phyloP scores from a whole-genome alignment of 1,139 yeast genomes.

The Protomyces inouyei region DNA sequence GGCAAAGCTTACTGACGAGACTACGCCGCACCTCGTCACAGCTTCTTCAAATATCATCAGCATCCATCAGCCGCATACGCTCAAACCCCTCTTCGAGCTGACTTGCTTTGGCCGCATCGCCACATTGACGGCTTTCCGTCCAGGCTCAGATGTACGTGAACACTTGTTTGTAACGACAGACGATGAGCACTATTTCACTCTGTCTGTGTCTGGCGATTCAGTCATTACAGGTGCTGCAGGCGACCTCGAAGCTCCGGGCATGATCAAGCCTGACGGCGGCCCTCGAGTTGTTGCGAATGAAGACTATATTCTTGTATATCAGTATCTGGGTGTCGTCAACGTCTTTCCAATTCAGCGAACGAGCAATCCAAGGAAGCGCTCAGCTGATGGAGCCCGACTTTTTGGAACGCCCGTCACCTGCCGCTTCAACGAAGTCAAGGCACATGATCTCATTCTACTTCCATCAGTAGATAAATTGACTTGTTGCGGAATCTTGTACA shows the following conservation, averaged over 20 bases:
- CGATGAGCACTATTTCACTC: conserved; percentile 31
- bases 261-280: conserved; percentile 30
- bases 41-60: conserved; percentile 29
- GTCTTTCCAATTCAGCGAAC: conserved; percentile 31
- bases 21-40: conserved; percentile 29
- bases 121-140: conserved; percentile 22
- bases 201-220: conserved; percentile 24
- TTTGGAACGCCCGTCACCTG: conserved; percentile 30
- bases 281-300: conserved; percentile 30
- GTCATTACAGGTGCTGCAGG: conserved; percentile 24
- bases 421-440: conserved; percentile 32
- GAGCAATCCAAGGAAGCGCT: conserved; percentile 6
- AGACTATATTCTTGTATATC: conserved; percentile 30
- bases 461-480: conserved; percentile 5
- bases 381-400: conserved; percentile 14
- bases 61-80: conserved; percentile 29
- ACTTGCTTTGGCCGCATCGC: conserved; percentile 29
- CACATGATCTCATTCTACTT: conserved; percentile 31
- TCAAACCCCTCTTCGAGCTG: conserved; percentile 28
- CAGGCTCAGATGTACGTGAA: conserved; percentile 13
- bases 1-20: conserved; percentile 29
- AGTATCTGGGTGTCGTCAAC: conserved; percentile 32
- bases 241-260: conserved; percentile 30
- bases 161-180: conserved; percentile 33
- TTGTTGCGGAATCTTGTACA: conserved; percentile 33